Evolutionary conservation across 2,329 filamentous ascomycete genomes (phyloP), one percentile per base, ranked within the genome.

Genomic region (Achaetomium macrosporum): DNA sequence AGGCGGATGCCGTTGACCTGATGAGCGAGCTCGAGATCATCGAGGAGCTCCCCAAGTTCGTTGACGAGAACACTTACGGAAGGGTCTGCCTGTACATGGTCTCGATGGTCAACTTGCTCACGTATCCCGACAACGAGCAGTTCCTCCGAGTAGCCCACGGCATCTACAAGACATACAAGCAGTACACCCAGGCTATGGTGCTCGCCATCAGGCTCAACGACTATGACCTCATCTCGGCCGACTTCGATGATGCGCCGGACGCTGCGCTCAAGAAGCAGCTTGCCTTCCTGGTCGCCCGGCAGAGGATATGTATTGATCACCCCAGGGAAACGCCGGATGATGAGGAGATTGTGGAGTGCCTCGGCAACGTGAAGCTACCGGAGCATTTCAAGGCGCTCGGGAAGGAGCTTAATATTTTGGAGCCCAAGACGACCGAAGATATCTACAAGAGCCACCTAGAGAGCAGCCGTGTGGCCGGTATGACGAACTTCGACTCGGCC

Each of bases 391-490:
- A 95, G 71, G 83, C 87, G 5, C 76, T 99, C 31, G 95, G 85
- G 53, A 96, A 96, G 72, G 93, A 99, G 69, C 79, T 99, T 50
- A 97, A 99, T 70, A 92, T 99, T 48, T 76, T 97, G 40, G 93
- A 99, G 58, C 93, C 93, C 35, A 97, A 96, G 76, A 88, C 89
- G 41, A 95, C 92, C 0, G 93, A 99, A 68, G 95, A 99, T 65
- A 99, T 99, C 64, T 99, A 99, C 81, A 99, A 99, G 77, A 96
- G 90, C 66, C 93, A 99, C 71, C 81, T 99, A 5, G 93, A 99
- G 73, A 97, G 88, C 73, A 95, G 86, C 64, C 83, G 95, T 57
- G 93, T 95, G 49, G 89, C 90, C 20, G 91, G 90, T 35, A 82
- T 96, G 72, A 96, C 92, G 11, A 96, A 96, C 67, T 83, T 95